Base-by-base conservation (phyloP, 129 eudicot genomes). In the Flaveria bidentis region DNA sequence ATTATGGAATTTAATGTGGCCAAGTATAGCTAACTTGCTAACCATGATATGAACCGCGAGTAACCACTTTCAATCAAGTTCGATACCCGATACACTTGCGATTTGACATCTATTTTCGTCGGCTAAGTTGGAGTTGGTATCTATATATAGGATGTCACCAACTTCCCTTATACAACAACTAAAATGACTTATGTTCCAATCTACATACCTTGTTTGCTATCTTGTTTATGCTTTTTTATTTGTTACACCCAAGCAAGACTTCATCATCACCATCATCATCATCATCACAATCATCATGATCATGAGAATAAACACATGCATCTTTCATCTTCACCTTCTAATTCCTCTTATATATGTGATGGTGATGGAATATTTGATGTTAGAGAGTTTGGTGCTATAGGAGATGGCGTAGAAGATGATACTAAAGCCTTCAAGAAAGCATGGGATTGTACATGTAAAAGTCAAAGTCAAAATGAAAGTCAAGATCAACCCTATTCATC, bases 401-500 rank as follows among this genome's bases (percentile, higher is more conserved):
- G 97, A 25, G 86, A 91, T 84, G 97, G 97, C 9, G 65, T 52
- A 30, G 63, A 80, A 1, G 97, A 91, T 79, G 97, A 88, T 46
- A 88, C 93, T 0, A 80, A 69, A 25, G 96, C 90, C 22, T 87
- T 91, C 68, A 91, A 87, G 75, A n/a, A 77, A 22, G 87, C 95
- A 7, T 88, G 97, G 97, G 95, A 91, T 30, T 69, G 81, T 1
- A 86, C 89, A 7, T 91, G 97, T 61, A 79, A 79, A 61, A 55
- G 79, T 66, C 51, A 82, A 86, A 52, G 67, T 63, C 65, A 58
- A 23, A 23, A 23, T 23, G 1, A 23, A 23, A 26, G 30, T 26
- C 30, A 28, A 58, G 23, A 7, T 23, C 67, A 13, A 61, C 8
- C 60, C 11, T 16, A 16, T 26, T 61, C 88, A 3, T 82, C 76